Evolutionary conservation across 768 basidiomycete species (phyloP).

Genomic region (Russula abietina): DNA sequence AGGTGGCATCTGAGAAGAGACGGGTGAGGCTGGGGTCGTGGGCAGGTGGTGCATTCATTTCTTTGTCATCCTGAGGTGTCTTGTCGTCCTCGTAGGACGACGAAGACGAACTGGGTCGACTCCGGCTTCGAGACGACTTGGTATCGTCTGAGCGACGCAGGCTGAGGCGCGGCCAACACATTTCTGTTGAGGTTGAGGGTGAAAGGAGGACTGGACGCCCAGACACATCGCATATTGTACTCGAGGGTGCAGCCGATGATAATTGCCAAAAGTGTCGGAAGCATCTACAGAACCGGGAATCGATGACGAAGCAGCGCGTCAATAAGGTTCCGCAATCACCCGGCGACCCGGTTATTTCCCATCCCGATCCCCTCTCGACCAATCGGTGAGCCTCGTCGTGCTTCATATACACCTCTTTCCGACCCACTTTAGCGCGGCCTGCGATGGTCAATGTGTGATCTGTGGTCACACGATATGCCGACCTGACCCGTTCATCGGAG

Average conservation of each 20-base stretch:
- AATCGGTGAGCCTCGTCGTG: no score
- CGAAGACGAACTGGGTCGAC: constrained; percentile 3
- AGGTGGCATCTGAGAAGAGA: constrained; percentile 37
- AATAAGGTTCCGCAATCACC: neutral
- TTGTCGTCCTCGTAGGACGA: neutral
- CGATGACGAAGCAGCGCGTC: no score
- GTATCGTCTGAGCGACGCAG: neutral
- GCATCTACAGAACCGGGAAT: neutral
- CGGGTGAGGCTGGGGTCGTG: constrained; percentile 30
- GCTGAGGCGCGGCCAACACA: constrained; percentile 7
- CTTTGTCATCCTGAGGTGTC: neutral
- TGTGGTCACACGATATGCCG: no score
- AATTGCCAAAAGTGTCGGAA: neutral
- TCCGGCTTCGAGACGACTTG: neutral
- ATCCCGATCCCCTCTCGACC: no score
- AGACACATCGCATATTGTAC: neutral
- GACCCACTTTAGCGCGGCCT: no score
- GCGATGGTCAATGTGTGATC: no score
- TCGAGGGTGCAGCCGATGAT: neutral
- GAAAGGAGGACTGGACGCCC: neutral
- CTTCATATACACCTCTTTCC: neutral
- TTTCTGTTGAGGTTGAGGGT: neutral
- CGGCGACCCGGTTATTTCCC: neutral
- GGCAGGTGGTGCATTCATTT: neutral
- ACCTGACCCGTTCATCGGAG: no score